phyloP scores from a whole-genome alignment of 2,329 filamentous ascomycete species.

The Trichoderma afroharzianum region DNA sequence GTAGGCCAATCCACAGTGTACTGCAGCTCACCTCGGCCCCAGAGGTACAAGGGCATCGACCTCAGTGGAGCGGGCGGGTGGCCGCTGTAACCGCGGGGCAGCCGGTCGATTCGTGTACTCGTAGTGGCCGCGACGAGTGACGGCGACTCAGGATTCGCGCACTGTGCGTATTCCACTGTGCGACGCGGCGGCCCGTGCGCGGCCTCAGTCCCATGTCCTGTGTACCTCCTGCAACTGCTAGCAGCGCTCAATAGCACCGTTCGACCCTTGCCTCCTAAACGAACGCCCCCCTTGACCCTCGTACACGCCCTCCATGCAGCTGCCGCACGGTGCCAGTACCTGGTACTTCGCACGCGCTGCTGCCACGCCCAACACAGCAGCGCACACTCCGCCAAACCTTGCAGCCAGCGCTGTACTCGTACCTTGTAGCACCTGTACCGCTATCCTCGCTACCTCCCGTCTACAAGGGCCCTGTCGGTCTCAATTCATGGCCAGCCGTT shows the following conservation, averaged over 20 bases:
- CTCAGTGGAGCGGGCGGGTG: background rate
- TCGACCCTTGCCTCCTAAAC: background rate
- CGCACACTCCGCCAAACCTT: background rate
- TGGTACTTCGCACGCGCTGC: background rate
- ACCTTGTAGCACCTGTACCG: constrained; percentile 3
- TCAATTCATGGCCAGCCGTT: background rate
- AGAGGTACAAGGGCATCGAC: background rate
- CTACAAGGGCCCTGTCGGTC: background rate
- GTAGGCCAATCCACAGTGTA: background rate
- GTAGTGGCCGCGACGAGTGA: background rate
- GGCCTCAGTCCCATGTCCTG: background rate
- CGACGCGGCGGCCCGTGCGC: background rate
- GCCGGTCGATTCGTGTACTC: background rate
- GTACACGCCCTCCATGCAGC: background rate
- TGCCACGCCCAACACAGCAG: background rate
- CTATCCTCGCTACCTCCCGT: background rate
- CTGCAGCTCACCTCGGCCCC: background rate
- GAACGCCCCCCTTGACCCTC: background rate
- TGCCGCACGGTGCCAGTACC: background rate
- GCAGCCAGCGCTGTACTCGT: background rate
- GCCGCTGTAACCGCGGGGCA: background rate
- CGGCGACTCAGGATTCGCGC: background rate
- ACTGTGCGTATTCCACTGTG: background rate
- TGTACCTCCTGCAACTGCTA: background rate
- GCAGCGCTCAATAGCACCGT: background rate